Evolutionary conservation across 179 eudicot genomes (phyloP).

Genomic region (Sideroxylon spinosum): DNA sequence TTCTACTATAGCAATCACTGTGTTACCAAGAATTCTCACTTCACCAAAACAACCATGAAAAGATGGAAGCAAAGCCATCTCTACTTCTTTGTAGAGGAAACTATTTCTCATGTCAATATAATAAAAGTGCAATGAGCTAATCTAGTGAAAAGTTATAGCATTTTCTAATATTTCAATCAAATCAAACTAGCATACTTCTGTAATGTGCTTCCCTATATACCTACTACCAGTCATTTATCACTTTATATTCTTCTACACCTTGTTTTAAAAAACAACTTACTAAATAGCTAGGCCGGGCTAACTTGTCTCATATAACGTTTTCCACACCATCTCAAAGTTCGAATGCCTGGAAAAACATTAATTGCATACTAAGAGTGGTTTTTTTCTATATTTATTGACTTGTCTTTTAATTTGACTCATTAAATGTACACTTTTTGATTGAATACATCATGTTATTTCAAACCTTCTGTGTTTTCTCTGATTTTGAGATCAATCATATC

Average conservation of each 20-base stretch:
- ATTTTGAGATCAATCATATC: too few relatives aligned
- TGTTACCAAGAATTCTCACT: slow-evolving; percentile 73
- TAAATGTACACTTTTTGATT: not conserved
- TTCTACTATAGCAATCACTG: not conserved
- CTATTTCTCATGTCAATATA: slow-evolving; percentile 42
- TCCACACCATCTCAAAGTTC: slow-evolving; percentile 62
- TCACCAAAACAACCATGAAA: slow-evolving; percentile 53
- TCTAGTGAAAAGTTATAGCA: not conserved
- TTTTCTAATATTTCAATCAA: not conserved
- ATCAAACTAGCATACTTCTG: slow-evolving; percentile 54
- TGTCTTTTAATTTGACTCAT: not conserved
- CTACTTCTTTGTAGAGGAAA: slow-evolving; percentile 87
- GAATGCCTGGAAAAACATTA: slow-evolving; percentile 38
- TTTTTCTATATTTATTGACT: not conserved
- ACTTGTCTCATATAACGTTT: slow-evolving; percentile 41
- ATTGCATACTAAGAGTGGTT: not conserved
- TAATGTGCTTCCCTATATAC: slow-evolving; percentile 79
- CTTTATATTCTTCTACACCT: slow-evolving; percentile 19
- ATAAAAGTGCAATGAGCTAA: too few relatives aligned
- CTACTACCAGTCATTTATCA: slow-evolving; percentile 58
- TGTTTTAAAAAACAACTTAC: slow-evolving; percentile 23
- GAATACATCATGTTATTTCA: too few relatives aligned
- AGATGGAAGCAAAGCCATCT: slow-evolving; percentile 64
- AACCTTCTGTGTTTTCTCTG: too few relatives aligned
- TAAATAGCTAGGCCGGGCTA: slow-evolving; percentile 41